Evolutionary conservation across 176 grass and related monocot species (phyloP).

Genomic region (Elymus sibiricus): DNA sequence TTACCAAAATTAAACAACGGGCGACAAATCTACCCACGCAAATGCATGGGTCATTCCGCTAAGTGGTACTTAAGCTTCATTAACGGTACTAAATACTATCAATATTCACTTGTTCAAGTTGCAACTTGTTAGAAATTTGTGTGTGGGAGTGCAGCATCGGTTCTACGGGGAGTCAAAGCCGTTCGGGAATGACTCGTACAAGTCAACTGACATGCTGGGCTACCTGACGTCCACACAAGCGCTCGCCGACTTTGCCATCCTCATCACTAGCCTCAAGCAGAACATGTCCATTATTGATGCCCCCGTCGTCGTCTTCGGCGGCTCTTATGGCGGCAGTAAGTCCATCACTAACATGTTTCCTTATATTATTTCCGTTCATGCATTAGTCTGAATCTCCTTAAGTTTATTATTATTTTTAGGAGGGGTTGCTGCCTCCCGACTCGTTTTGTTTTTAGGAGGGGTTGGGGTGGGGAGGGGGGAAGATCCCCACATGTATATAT

Average conservation of each 20-base stretch:
- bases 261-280: slow-evolving; percentile 76
- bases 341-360: neutral
- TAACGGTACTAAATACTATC: neutral
- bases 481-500: too few relatives aligned
- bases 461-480: too few relatives aligned
- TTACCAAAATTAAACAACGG: too few relatives aligned
- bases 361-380: too few relatives aligned
- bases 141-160: slow-evolving; percentile 46
- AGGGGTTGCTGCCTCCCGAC: accelerated
- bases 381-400: too few relatives aligned
- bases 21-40: too few relatives aligned
- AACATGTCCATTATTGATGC: slow-evolving; percentile 70
- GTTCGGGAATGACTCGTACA: slow-evolving; percentile 77
- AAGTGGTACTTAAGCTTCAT: neutral
- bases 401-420: too few relatives aligned
- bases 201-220: slow-evolving; percentile 48
- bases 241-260: slow-evolving; percentile 78
- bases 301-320: slow-evolving; percentile 86
- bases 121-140: too few relatives aligned
- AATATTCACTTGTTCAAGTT: too few relatives aligned
- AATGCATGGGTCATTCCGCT: too few relatives aligned
- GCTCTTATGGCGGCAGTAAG: slow-evolving; percentile 93
- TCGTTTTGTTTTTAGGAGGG: too few relatives aligned
- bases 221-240: slow-evolving; percentile 98
- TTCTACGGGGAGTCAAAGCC: slow-evolving; percentile 94